Percentiles rank a stretch among this genome's conserved stretches.
These are phyloP conservation scores for Smittium mucronatum DNA, from an alignment of 371 early-diverging fungal genomes.

Conservation along the genomic window DNA sequence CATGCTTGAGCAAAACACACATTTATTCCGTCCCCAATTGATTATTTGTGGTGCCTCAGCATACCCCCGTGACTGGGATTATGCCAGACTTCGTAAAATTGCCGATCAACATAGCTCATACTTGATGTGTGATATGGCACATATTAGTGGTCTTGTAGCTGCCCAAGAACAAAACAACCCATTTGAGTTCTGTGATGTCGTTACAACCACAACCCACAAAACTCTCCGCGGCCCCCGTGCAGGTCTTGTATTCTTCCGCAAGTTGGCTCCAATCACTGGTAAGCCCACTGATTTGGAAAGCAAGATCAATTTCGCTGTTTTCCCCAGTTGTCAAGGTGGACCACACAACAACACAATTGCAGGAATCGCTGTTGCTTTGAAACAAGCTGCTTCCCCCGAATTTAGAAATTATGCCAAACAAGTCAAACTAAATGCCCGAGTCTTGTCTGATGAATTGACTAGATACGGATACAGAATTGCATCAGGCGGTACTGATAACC, in stretches of 20 bases:
- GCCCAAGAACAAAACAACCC: conserved; percentile 78
- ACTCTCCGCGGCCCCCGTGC: conserved; percentile 98
- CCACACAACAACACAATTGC: conserved; percentile 99
- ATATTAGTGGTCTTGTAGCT: conserved; percentile 89
- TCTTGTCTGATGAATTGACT: conserved; percentile 59
- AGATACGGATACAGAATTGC: conserved; percentile 76
- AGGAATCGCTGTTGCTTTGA: conserved; percentile 92
- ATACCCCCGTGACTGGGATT: conserved; percentile 97
- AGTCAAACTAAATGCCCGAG: conserved; percentile 80
- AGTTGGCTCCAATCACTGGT: conserved; percentile 50
- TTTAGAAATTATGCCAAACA: conserved; percentile 89
- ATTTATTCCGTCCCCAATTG: conserved; percentile 91
- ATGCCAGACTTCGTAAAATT: conserved; percentile 81
- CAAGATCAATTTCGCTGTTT: conserved; percentile 95
- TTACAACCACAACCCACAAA: conserved; percentile 99
- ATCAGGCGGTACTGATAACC: conserved; percentile 91
- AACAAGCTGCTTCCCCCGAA: conserved; percentile 85
- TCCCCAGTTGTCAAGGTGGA: conserved; percentile 98
- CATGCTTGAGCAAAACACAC: conserved; percentile 78
- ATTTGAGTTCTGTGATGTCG: conserved; percentile 96
- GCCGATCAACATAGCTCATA: conserved; percentile 87
- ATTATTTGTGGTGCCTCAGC: conserved; percentile 97
- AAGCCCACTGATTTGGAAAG: conserved; percentile 73
- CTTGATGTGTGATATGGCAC: conserved; percentile 98
- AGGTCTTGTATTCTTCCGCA: conserved; percentile 97